Evolutionary conservation across 805 yeast species (phyloP).

Genomic region (Yarrowia sp.): DNA sequence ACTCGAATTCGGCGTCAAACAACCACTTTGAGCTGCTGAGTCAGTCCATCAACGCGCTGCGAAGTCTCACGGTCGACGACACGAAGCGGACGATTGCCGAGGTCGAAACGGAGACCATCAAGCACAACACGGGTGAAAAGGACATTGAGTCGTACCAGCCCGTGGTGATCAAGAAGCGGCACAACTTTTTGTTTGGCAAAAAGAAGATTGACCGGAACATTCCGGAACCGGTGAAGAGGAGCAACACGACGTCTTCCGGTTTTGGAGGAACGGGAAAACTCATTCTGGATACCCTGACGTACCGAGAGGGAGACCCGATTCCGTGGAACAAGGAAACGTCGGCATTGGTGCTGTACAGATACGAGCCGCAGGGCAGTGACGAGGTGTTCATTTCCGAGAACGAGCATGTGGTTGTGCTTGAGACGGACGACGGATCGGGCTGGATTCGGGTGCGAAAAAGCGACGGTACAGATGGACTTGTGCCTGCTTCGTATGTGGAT

Average conservation of each 20-base stretch:
- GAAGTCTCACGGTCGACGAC: slow-evolving; percentile 75
- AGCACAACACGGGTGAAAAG: slow-evolving; percentile 77
- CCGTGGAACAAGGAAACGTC: slow-evolving; percentile 16
- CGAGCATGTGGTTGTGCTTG: slow-evolving; percentile 64
- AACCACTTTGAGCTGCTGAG: slow-evolving; percentile 55
- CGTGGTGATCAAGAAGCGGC: slow-evolving; percentile 58
- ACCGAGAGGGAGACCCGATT: slow-evolving; percentile 15
- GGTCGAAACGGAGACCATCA: slow-evolving; percentile 90
- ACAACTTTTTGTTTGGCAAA: slow-evolving; percentile 59
- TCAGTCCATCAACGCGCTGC: slow-evolving; percentile 55
- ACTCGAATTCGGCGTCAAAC: slow-evolving; percentile 7
- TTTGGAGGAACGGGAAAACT: slow-evolving; percentile 15
- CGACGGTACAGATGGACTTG: slow-evolving; percentile 70
- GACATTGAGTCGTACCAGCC: slow-evolving; percentile 49
- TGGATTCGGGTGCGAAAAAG: slow-evolving; percentile 75
- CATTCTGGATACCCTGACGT: slow-evolving; percentile 39
- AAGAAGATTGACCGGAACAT: slow-evolving; percentile 36
- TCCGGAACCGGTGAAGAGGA: slow-evolving; percentile 10
- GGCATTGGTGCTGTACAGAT: slow-evolving; percentile 57
- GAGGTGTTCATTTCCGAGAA: slow-evolving; percentile 71
- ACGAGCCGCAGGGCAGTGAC: slow-evolving; percentile 73
- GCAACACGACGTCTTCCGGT: slow-evolving; percentile 1
- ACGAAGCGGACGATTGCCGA: slow-evolving; percentile 74
- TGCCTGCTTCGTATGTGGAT: slow-evolving; percentile 82
- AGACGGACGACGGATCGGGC: slow-evolving; percentile 86